A percentile compares a stretch with the other conserved stretches of the same genome.
These are phyloP conservation scores for Prosopis cineraria DNA, from an alignment of 306 rosid species.

Conservation along the genomic window DNA sequence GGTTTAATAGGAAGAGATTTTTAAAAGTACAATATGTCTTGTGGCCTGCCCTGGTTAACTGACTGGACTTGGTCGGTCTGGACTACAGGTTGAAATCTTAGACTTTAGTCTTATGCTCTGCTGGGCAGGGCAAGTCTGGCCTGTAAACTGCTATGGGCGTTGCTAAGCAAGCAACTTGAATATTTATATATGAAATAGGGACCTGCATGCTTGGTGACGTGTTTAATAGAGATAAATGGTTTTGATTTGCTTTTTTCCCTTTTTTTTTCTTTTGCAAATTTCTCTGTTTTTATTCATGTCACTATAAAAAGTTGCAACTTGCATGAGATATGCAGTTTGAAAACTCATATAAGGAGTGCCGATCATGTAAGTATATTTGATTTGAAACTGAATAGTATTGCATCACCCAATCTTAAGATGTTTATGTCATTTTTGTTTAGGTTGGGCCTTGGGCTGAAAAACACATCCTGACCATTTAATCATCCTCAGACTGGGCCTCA, in stretches of 20 bases:
- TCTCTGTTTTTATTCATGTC: background rate
- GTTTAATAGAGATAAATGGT: background rate
- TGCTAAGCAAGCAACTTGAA: background rate
- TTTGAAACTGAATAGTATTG: background rate
- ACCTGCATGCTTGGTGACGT: background rate
- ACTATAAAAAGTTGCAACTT: background rate
- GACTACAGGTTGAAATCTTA: background rate
- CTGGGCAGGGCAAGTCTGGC: background rate
- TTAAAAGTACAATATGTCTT: background rate
- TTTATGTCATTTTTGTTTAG: background rate
- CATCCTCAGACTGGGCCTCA: no score
- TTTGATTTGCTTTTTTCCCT: background rate
- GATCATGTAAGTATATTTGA: background rate
- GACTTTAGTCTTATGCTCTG: background rate
- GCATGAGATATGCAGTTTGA: background rate
- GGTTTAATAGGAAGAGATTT: background rate
- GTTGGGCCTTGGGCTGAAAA: background rate
- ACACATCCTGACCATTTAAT: background rate
- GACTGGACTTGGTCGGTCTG: background rate
- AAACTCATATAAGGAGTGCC: background rate
- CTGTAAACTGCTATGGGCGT: background rate
- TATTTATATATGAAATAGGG: background rate
- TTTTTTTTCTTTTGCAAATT: background rate
- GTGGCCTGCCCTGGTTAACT: background rate
- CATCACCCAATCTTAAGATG: background rate